A percentile compares a stretch with the other conserved stretches of the same genome.
Conservation (phyloP, 1,284 basidiomycete species). For the Thelephora terrestris region DNA sequence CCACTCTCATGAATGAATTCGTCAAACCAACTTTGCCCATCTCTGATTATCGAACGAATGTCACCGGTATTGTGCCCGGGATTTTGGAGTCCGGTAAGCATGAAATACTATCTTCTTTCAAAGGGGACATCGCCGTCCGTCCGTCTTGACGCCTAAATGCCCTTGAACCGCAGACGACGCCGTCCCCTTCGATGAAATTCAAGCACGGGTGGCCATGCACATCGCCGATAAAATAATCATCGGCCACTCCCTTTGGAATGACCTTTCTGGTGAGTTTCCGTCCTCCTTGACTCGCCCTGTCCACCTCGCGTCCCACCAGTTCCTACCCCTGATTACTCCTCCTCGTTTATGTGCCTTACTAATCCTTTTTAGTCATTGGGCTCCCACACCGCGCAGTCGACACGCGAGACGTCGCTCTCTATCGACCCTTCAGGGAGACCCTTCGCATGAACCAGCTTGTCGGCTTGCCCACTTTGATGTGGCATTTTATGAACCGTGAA, state of each 20-base stretch:
- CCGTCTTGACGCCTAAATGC: background rate
- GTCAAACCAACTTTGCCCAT: slow-evolving; percentile 61
- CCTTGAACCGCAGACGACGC: slow-evolving; percentile 30
- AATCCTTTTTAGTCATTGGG: slow-evolving; percentile 49
- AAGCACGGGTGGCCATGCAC: slow-evolving; percentile 49
- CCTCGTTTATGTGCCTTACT: background rate
- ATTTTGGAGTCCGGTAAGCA: slow-evolving; percentile 31
- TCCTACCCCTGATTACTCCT: slow-evolving; percentile 4
- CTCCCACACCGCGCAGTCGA: slow-evolving; percentile 69
- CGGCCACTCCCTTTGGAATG: slow-evolving; percentile 69
- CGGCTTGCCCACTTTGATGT: slow-evolving; percentile 66
- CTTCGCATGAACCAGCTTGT: slow-evolving; percentile 53
- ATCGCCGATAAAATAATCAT: slow-evolving; percentile 60
- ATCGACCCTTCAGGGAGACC: slow-evolving; percentile 67
- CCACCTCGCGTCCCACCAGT: slow-evolving; percentile 2
- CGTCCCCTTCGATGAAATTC: slow-evolving; percentile 47
- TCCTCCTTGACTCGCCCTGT: slow-evolving; percentile 3
- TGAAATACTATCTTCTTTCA: background rate
- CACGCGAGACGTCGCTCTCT: slow-evolving; percentile 73
- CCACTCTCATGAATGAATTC: slow-evolving; percentile 46
- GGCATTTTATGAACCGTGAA: slow-evolving; percentile 68
- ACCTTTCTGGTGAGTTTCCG: slow-evolving; percentile 50
- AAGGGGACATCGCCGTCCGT: background rate
- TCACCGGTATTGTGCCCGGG: slow-evolving; percentile 54
- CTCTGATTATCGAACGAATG: slow-evolving; percentile 61